Percentiles rank a stretch among this genome's conserved stretches.
These are phyloP conservation scores for Rhytidhysteron rufulum DNA, from an alignment of 2,329 filamentous ascomycete genomes.

Conservation along the genomic window DNA sequence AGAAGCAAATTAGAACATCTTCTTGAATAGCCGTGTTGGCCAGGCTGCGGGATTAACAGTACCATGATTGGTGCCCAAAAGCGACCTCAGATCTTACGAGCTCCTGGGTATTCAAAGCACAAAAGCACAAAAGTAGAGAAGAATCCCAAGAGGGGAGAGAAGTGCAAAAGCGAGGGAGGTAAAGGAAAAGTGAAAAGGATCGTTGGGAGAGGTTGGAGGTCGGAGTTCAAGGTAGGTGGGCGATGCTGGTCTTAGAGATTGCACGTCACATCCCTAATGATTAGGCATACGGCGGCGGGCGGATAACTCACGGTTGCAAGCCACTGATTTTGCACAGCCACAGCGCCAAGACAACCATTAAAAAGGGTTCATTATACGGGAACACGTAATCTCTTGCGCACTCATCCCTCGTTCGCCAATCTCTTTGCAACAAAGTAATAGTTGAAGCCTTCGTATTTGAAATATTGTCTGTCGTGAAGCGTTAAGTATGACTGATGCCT, in stretches of 20 bases:
- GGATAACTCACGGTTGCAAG: not conserved
- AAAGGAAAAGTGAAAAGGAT: not conserved
- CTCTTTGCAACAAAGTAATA: no score
- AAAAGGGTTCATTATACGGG: not conserved
- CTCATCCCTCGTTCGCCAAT: not conserved
- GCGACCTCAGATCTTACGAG: constrained; percentile 16
- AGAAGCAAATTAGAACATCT: constrained; percentile 15
- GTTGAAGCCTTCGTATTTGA: no score
- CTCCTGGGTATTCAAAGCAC: constrained; percentile 5
- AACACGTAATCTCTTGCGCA: not conserved
- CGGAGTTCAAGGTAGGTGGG: not conserved
- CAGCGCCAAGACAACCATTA: not conserved
- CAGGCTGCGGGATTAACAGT: constrained; percentile 10
- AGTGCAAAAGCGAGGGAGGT: not conserved
- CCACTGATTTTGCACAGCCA: not conserved
- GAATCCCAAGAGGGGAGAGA: not conserved
- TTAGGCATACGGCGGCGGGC: not conserved
- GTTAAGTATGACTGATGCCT: no score
- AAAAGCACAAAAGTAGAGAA: constrained; percentile 5
- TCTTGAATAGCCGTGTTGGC: constrained; percentile 4
- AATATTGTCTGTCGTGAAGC: no score
- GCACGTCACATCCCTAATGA: no score
- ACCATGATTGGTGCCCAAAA: constrained; percentile 35
- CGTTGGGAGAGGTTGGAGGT: not conserved
- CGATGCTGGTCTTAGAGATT: no score